A percentile compares a stretch with the other conserved stretches of the same genome.
These are phyloP conservation scores for Starmerella roubikii DNA, from an alignment of 805 yeast species.

Conservation along the genomic window DNA sequence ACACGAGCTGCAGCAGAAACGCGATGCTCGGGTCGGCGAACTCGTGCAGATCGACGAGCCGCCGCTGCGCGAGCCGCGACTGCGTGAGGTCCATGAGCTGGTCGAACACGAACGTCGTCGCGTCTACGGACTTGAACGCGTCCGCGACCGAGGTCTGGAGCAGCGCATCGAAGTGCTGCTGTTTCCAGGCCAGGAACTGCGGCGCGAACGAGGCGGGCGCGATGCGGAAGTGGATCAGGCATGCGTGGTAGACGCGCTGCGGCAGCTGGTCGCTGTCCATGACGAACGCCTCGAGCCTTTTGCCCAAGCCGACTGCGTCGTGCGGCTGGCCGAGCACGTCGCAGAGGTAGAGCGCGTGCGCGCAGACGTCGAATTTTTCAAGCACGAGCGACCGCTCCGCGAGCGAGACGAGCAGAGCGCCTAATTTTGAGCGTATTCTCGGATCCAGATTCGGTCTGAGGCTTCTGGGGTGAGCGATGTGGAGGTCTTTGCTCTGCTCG, in stretches of 20 bases:
- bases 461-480: background rate
- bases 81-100: slow-evolving; percentile 13
- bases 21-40: slow-evolving; percentile 2
- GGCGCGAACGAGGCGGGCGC: slow-evolving; percentile 13
- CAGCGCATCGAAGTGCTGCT: slow-evolving; percentile 1
- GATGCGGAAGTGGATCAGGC: slow-evolving; percentile 12
- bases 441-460: background rate
- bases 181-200: slow-evolving; percentile 10
- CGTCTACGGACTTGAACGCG: slow-evolving; percentile 13
- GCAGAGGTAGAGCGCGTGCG: slow-evolving; percentile 10
- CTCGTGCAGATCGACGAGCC: slow-evolving; percentile 12
- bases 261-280: slow-evolving; percentile 7
- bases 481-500: background rate
- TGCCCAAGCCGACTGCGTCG: no score
- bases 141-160: slow-evolving; percentile 4
- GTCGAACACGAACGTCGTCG: slow-evolving; percentile 13
- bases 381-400: slow-evolving; percentile 8
- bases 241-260: slow-evolving; percentile 17
- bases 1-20: background rate
- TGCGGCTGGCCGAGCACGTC: background rate
- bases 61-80: slow-evolving; percentile 9
- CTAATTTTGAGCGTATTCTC: background rate
- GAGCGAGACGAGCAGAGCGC: background rate
- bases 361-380: slow-evolving; percentile 6
- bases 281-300: slow-evolving; percentile 5